Base-by-base conservation (phyloP, 768 basidiomycete species). In the Cytidiella melzeri region DNA sequence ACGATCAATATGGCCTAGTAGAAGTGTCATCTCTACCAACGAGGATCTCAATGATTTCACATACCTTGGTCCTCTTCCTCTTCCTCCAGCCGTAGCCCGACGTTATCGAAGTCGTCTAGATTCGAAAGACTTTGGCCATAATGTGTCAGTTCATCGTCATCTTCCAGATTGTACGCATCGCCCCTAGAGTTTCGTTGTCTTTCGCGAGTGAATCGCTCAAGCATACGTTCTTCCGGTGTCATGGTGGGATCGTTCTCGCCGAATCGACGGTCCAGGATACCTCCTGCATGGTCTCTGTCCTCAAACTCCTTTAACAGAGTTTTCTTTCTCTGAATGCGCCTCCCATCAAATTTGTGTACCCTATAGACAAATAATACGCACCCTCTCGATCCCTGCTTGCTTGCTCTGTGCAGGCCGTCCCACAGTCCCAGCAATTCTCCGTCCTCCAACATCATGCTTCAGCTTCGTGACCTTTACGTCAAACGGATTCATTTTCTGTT, bases 191-290 rank as follows among this genome's bases (percentile, higher is more conserved):
- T 62, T 18, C 85, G 76, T 62, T 94, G 90, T 52, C 92, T 73
- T 67, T 98, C 94, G 55, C 77, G 77, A 9, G 94, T 97, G 64
- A 97, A 98, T 25, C 96, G 85, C 66, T 95, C 93, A 30, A 97
- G 75, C 85, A 97, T 97, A 53, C 92, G 86, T 56, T 98, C 95
- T 64, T 99, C 96, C 26, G 92, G 73, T n/a, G 88, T 84, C 79
- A 98, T 83, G 9, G 83, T 77, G 1, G 93, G 84, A 54, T 98
- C 84, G 62, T 90, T 84, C 77, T 99, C 96, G 69, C 96, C 96
- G 62, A 98, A 97, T 18, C 96, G 85, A 45, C 91, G 80, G 67
- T 99, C 96, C 49, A 94, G 70, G 50, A 99, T 84, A 4, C 93
- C 90, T 4, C 93, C 94, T 9, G 87, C 82, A 55, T 83, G 86